These are phyloP conservation scores for Xylariomycetidae sp. DNA, from an alignment of 2,329 filamentous ascomycete genomes.

Conservation along the genomic window DNA sequence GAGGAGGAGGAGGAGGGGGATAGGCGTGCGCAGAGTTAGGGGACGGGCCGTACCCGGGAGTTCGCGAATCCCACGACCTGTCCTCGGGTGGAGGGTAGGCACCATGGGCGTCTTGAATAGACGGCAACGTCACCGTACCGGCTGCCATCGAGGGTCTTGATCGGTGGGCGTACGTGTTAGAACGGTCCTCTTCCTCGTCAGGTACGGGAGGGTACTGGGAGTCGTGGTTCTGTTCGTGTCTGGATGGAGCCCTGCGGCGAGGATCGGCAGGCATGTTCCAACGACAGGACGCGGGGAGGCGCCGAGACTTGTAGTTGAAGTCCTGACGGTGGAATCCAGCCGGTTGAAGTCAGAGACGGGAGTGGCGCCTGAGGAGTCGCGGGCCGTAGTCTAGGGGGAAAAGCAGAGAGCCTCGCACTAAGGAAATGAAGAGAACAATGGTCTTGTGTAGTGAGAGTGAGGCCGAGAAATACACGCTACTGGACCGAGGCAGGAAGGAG, in stretches of 20 bases:
- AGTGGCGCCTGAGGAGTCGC: too few relatives aligned
- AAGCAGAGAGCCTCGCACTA: too few relatives aligned
- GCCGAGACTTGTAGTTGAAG: too few relatives aligned
- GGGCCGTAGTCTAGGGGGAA: too few relatives aligned
- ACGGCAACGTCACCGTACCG: constrained; percentile 39
- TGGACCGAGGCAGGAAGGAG: too few relatives aligned
- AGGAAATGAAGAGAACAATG: too few relatives aligned
- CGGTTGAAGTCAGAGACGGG: too few relatives aligned
- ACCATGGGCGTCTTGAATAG: constrained; percentile 41
- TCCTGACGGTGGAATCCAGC: too few relatives aligned
- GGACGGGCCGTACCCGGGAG: constrained; percentile 34
- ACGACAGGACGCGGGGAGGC: too few relatives aligned
- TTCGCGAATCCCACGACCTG: constrained; percentile 27
- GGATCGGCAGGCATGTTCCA: constrained; percentile 34
- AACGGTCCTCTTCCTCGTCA: constrained; percentile 35
- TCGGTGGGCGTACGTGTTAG: constrained; percentile 25
- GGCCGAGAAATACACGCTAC: too few relatives aligned
- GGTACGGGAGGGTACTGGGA: constrained; percentile 36
- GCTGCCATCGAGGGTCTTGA: constrained; percentile 35
- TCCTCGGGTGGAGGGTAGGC: constrained; percentile 17
- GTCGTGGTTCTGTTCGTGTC: constrained; percentile 31
- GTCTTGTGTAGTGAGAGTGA: too few relatives aligned
- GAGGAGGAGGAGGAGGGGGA: constrained; percentile 25
- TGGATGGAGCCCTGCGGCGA: constrained; percentile 28
- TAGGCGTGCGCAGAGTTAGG: constrained; percentile 42